phyloP scores from a whole-genome alignment of 371 early-diverging fungal species.

The Mortierella polycephala region DNA sequence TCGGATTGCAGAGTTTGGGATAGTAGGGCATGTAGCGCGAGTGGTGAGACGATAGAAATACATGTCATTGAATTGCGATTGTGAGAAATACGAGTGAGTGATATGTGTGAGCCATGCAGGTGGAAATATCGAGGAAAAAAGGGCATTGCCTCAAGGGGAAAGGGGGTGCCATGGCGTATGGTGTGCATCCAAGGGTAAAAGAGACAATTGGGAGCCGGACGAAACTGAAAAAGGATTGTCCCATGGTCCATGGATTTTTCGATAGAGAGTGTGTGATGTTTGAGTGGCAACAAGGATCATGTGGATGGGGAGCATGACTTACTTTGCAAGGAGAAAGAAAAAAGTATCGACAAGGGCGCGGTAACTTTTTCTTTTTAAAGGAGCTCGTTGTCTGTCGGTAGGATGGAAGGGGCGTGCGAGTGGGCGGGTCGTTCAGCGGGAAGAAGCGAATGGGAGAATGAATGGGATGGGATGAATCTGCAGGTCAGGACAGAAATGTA shows the following conservation, averaged over 20 bases:
- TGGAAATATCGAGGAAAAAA: too few species aligned
- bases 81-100: too few species aligned
- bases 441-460: neutral
- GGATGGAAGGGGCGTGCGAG: neutral
- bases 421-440: conserved; percentile 2
- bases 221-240: too few species aligned
- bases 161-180: too few species aligned
- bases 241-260: neutral
- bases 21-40: too few species aligned
- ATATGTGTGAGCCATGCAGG: too few species aligned
- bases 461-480: neutral
- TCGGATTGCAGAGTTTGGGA: too few species aligned
- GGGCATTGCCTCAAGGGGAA: too few species aligned
- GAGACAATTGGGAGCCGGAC: too few species aligned
- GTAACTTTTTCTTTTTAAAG: conserved; percentile 6
- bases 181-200: too few species aligned
- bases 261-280: neutral
- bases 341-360: neutral
- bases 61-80: too few species aligned
- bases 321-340: conserved; percentile 4
- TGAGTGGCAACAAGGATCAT: neutral
- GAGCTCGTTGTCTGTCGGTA: neutral
- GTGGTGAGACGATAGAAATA: too few species aligned
- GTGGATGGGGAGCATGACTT: neutral
- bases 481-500: conserved; percentile 1